phyloP scores from a whole-genome alignment of 305 asterid genomes.

The Striga hermonthica region DNA sequence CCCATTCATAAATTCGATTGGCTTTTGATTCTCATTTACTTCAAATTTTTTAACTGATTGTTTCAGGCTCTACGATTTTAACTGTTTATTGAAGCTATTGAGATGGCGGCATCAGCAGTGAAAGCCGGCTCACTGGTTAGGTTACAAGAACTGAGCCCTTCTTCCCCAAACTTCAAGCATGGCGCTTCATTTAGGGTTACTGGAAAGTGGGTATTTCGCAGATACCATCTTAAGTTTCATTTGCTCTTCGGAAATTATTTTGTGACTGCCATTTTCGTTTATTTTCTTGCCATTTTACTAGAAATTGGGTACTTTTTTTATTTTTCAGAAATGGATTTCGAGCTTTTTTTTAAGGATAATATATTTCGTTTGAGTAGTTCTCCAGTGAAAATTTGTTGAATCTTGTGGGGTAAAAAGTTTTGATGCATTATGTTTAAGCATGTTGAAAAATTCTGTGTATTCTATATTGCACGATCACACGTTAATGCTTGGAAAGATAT shows the following conservation, averaged over 20 bases:
- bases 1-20: no score
- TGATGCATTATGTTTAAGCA: background rate
- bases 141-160: conserved; percentile 61
- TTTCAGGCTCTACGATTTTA: background rate
- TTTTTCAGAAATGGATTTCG: no score
- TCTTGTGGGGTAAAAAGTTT: background rate
- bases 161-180: conserved; percentile 66
- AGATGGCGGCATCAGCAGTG: conserved; percentile 48
- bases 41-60: background rate
- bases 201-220: conserved; percentile 64
- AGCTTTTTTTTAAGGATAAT: no score
- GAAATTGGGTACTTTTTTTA: no score
- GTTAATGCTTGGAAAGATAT: conserved; percentile 9
- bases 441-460: background rate
- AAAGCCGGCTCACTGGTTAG: conserved; percentile 66
- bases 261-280: background rate
- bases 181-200: conserved; percentile 79
- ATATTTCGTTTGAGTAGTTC: no score
- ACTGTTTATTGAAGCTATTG: conserved; percentile 9
- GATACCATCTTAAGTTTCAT: background rate
- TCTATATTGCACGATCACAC: conserved; percentile 5
- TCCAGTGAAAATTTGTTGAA: no score
- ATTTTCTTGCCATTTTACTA: no score
- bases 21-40: no score
- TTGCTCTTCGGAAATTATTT: background rate